Percentiles rank a stretch among this genome's conserved stretches.
Conservation (phyloP, 129 eudicot species). For the Sambucus nigra region DNA sequence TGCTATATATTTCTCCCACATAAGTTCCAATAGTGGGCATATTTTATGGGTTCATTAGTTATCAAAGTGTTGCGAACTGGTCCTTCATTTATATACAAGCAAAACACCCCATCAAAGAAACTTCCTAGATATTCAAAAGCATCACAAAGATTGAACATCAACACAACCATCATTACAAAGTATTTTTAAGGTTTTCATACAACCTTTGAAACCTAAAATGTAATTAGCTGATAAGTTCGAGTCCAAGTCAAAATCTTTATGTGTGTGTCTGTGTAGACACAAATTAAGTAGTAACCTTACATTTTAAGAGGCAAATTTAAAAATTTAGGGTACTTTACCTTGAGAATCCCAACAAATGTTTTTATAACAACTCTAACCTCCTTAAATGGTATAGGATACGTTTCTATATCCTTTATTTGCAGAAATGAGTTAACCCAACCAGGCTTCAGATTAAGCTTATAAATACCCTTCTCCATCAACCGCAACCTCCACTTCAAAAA, state of each 20-base stretch:
- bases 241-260: neutral
- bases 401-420: conserved; percentile 64
- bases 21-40: conserved; percentile 15
- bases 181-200: too few relatives aligned
- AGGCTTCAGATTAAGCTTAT: conserved; percentile 46
- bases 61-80: conserved; percentile 17
- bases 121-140: too few relatives aligned
- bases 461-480: conserved; percentile 59
- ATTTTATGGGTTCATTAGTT: conserved; percentile 10
- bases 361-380: conserved; percentile 54
- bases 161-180: too few relatives aligned
- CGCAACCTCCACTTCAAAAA: conserved; percentile 72
- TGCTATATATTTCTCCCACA: too few relatives aligned
- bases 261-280: too few relatives aligned
- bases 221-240: too few relatives aligned
- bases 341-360: conserved; percentile 58
- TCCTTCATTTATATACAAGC: conserved; percentile 25
- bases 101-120: neutral
- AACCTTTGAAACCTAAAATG: too few relatives aligned
- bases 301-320: conserved; percentile 68
- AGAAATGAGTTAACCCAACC: conserved; percentile 45
- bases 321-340: conserved; percentile 86
- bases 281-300: conserved; percentile 19
- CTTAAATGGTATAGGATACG: conserved; percentile 55
- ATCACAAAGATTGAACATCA: neutral